phyloP scores from a whole-genome alignment of 192 early-diverging fungal genomes.

The Helicostylum pulchrum region DNA sequence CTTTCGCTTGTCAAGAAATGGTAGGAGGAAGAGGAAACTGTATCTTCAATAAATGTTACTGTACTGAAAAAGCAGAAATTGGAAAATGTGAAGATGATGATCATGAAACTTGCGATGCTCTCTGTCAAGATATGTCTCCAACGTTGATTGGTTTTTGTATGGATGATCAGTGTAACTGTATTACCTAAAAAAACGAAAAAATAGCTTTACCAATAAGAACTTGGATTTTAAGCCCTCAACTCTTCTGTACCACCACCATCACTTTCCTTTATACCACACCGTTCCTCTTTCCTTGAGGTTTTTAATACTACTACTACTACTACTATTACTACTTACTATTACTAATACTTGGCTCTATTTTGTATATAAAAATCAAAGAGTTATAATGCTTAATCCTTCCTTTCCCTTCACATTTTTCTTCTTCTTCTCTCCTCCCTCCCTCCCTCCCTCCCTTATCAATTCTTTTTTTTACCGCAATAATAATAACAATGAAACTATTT shows the following conservation, averaged over 20 bases:
- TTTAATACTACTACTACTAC: not conserved
- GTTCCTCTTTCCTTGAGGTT: not conserved
- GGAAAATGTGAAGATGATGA: constrained; percentile 19
- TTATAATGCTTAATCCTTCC: not conserved
- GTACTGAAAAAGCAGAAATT: constrained; percentile 7
- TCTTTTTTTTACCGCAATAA: not conserved
- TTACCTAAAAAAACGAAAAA: constrained; percentile 4
- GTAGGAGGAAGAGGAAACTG: constrained; percentile 7
- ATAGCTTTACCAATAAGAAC: not conserved
- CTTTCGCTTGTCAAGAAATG: constrained; percentile 14
- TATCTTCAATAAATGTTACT: constrained; percentile 11
- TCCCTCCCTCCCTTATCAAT: not conserved
- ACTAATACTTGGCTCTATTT: not conserved
- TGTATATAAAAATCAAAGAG: not conserved
- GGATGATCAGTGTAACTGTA: constrained; percentile 14
- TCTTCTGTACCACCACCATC: not conserved
- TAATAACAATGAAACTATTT: no score
- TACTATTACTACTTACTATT: not conserved
- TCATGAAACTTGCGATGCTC: constrained; percentile 14
- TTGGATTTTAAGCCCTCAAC: not conserved
- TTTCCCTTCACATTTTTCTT: no score
- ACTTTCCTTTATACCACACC: not conserved
- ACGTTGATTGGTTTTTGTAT: constrained; percentile 12
- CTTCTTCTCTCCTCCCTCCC: no score
- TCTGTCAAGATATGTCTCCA: constrained; percentile 18